Base-by-base conservation (phyloP, 2,329 filamentous ascomycete species). In the Aspergillus bombycis region DNA sequence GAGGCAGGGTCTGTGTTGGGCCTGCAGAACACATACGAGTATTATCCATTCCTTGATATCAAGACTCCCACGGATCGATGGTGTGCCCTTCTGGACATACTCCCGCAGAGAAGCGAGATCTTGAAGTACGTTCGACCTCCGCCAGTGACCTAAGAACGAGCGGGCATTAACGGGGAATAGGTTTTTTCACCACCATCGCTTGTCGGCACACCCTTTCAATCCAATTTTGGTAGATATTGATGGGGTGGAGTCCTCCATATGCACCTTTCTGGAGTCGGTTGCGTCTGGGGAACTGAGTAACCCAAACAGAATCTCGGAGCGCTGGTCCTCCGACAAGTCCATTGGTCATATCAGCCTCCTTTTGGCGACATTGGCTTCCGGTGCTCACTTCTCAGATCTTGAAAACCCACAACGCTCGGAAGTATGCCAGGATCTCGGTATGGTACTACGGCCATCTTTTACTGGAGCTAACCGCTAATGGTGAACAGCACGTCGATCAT, bases 161-260 rank as follows among this genome's bases (percentile, higher is more conserved):
- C 32, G 7, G 7, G 21, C 6, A 23, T 46, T 61, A 26, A 61
- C 26, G 10, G 3, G 4, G 3, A 16, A 5, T 45, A 75, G 74
- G 41, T 75, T 74, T 50, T 76, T 76, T 23, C 73, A 76, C 60
- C 74, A 68, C 41, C 74, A 75, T 30, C 72, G 67, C 6, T 56
- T 71, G 23, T 72, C 61, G 1, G 71, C 71, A 1, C 71, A 76
- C 23, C 73, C 74, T 2, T 76, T 75, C 54, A 76, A 76, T 41
- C 74, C 74, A 3, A 73, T 74, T 3, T 41, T 76, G 0, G 63
- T 70, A 3, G 74, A 76, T 34, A 68, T 76, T 28, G 72, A 74
- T 46, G 66, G 68, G 0, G 75, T 76, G 52, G 74, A 76, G 45
- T 64, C 65, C 0, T 70, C 75, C n/a, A 38, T 76, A 2, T 75